Conservation (phyloP, 106 monocot species). For the Gastrodia elata region DNA sequence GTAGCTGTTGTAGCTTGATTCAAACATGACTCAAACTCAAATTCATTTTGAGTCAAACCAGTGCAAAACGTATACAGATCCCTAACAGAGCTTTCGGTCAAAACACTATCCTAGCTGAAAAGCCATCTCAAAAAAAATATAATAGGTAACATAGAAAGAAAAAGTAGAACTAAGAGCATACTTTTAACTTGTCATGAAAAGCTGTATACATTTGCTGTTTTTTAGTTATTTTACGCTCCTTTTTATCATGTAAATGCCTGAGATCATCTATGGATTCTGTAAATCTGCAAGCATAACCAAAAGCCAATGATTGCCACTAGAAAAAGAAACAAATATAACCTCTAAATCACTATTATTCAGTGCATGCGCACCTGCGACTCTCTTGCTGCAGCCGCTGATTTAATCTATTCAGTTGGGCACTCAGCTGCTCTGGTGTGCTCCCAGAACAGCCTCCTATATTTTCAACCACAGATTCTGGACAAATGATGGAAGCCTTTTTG, state of each 20-base stretch:
- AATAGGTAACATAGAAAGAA: background rate
- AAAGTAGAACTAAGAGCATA: constrained; percentile 15
- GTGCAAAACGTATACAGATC: no score
- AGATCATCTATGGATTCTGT: constrained; percentile 80
- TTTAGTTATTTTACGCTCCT: constrained; percentile 58
- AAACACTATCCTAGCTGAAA: background rate
- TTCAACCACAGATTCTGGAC: constrained; percentile 62
- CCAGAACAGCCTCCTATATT: constrained; percentile 63
- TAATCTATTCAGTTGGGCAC: constrained; percentile 57
- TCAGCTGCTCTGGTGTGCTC: constrained; percentile 65
- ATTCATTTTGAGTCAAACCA: no score
- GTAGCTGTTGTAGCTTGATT: no score
- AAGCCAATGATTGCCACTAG: background rate
- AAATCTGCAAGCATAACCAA: constrained; percentile 35
- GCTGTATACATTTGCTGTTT: constrained; percentile 54
- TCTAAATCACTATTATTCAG: background rate
- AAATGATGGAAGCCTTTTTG: constrained; percentile 88
- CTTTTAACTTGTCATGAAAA: constrained; percentile 68
- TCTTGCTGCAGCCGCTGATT: constrained; percentile 69
- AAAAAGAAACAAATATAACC: background rate
- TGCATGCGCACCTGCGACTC: constrained; percentile 39
- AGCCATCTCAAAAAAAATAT: background rate
- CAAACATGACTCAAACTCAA: no score
- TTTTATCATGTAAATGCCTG: constrained; percentile 50
- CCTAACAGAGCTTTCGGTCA: no score